Percentiles rank a stretch among this genome's conserved stretches.
Conservation (phyloP, 441 rosid species). For the Jatropha multifida region DNA sequence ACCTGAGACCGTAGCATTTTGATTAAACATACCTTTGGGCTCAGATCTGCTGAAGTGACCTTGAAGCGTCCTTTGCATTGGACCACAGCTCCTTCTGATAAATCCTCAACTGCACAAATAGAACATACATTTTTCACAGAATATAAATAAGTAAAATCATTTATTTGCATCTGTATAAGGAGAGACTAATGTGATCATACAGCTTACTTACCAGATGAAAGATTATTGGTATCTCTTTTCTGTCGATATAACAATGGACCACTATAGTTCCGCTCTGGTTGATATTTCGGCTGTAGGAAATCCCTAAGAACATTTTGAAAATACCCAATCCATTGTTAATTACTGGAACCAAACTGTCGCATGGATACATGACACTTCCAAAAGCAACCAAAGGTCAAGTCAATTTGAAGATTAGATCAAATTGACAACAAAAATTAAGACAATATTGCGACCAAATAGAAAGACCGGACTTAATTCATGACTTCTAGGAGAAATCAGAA, state of each 20-base stretch:
- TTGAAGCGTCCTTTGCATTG: slow-evolving; percentile 89
- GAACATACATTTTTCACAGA: not conserved
- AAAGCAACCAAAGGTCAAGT: not conserved
- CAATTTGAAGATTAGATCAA: slow-evolving; percentile 5
- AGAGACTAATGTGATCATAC: slow-evolving; percentile 8
- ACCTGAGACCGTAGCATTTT: slow-evolving; percentile 9
- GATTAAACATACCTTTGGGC: slow-evolving; percentile 72
- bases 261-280: slow-evolving; percentile 70
- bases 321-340: slow-evolving; percentile 19
- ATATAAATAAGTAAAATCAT: slow-evolving; percentile 8
- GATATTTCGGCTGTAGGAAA: slow-evolving; percentile 58
- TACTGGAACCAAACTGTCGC: not conserved
- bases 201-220: slow-evolving; percentile 46
- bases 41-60: slow-evolving; percentile 81
- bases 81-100: slow-evolving; percentile 74
- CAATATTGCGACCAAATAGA: not conserved
- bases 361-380: slow-evolving; percentile 1
- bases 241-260: slow-evolving; percentile 65
- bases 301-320: slow-evolving; percentile 51
- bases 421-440: not conserved
- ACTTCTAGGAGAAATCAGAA: not conserved
- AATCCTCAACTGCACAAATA: slow-evolving; percentile 56
- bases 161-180: not conserved
- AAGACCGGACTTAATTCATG: not conserved
- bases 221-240: slow-evolving; percentile 65